Percentiles rank a stretch among this genome's conserved stretches.
phyloP scores from a whole-genome alignment of 2,329 filamentous ascomycete species.

The Pseudocercospora eumusae region DNA sequence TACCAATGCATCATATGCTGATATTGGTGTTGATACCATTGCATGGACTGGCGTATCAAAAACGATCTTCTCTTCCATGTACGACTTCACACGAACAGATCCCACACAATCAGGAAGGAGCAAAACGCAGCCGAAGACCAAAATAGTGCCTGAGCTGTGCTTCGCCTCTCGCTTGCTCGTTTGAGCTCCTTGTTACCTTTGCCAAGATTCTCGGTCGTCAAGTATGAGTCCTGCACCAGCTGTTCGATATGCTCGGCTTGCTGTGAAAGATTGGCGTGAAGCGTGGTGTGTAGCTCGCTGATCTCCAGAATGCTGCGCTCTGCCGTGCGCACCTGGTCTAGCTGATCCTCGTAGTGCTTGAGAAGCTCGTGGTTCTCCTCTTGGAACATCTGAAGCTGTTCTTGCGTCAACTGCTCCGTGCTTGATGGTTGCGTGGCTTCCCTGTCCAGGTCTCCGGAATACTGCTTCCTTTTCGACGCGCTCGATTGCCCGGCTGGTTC shows the following conservation, averaged over 20 bases:
- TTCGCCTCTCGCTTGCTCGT: conserved; percentile 64
- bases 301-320: conserved; percentile 92
- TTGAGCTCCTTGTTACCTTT: conserved; percentile 90
- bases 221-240: conserved; percentile 77
- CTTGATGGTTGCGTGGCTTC: conserved; percentile 5
- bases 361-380: conserved; percentile 91
- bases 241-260: conserved; percentile 90
- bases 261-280: conserved; percentile 79
- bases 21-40: too few relatives aligned
- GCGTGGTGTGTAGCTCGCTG: conserved; percentile 83
- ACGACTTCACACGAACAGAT: conserved; percentile 53
- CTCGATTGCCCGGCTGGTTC: too few relatives aligned
- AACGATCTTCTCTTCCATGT: too few relatives aligned
- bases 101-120: conserved; percentile 51
- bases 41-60: not conserved
- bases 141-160: conserved; percentile 53
- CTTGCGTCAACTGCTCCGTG: conserved; percentile 63
- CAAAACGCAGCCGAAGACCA: conserved; percentile 51
- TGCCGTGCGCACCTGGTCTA: conserved; percentile 88
- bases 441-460: conserved; percentile 15
- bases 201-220: conserved; percentile 82
- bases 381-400: conserved; percentile 91
- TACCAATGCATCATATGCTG: too few relatives aligned
- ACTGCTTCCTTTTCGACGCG: conserved; percentile 9
- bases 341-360: conserved; percentile 87